Evolutionary conservation across 495 filamentous ascomycete species (phyloP).

Genomic region (Penicillium angulare): DNA sequence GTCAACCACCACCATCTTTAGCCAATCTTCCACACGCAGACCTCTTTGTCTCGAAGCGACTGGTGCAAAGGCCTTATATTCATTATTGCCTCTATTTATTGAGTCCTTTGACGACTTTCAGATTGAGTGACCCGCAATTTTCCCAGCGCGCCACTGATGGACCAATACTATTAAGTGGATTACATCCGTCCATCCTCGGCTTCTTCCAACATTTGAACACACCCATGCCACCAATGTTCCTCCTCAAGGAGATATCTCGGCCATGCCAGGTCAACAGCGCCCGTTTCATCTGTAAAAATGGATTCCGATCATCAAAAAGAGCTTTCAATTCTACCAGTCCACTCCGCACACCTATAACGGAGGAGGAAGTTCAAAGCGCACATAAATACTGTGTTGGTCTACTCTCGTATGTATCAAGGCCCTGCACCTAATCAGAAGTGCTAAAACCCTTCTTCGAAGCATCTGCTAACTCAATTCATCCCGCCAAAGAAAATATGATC

Average conservation of each 20-base stretch:
- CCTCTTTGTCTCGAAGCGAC: too few relatives aligned
- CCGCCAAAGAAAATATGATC: slow-evolving; percentile 67
- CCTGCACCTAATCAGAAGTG: not conserved
- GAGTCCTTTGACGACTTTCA: not conserved
- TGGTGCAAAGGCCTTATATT: too few relatives aligned
- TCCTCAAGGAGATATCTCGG: slow-evolving; percentile 19
- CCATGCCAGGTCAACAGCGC: slow-evolving; percentile 20
- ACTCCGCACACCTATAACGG: slow-evolving; percentile 16
- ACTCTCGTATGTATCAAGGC: slow-evolving; percentile 45
- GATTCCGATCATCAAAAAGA: slow-evolving; percentile 14
- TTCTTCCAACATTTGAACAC: slow-evolving; percentile 3
- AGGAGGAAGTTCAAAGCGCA: slow-evolving; percentile 53
- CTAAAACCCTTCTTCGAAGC: not conserved
- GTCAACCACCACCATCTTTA: not conserved
- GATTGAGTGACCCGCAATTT: not conserved
- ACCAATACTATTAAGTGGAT: slow-evolving; percentile 33
- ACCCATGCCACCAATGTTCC: slow-evolving; percentile 21
- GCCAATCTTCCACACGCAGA: not conserved
- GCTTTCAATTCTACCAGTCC: slow-evolving; percentile 24
- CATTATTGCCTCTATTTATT: not conserved
- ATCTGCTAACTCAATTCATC: not conserved
- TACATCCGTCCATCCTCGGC: slow-evolving; percentile 14
- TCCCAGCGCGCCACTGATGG: not conserved
- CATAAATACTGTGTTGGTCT: slow-evolving; percentile 56
- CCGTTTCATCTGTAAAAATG: slow-evolving; percentile 5